A percentile compares a stretch with the other conserved stretches of the same genome.
Conservation (phyloP, 768 basidiomycete species). For the Serpula lacrymans region DNA sequence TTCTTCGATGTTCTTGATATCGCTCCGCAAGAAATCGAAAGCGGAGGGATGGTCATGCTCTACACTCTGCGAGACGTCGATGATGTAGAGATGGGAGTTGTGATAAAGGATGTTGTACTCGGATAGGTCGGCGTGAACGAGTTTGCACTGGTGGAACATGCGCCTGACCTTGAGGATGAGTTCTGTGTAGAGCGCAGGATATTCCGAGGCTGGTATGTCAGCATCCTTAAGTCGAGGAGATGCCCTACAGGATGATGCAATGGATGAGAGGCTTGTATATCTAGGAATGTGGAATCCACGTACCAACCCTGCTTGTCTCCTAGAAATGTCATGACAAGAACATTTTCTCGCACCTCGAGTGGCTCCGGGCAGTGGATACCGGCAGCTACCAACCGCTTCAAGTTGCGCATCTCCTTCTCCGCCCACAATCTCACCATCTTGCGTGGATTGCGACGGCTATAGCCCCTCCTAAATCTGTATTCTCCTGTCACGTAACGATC, state of each 20-base stretch:
- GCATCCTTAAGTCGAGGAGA: slow-evolving; percentile 95
- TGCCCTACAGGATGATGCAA: slow-evolving; percentile 50
- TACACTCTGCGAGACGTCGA: slow-evolving; percentile 98
- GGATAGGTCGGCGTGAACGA: slow-evolving; percentile 96
- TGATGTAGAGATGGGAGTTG: slow-evolving; percentile 78
- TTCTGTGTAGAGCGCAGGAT: slow-evolving; percentile 68
- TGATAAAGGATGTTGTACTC: slow-evolving; percentile 98
- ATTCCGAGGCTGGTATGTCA: slow-evolving; percentile 44
- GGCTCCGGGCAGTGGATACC: slow-evolving; percentile 87
- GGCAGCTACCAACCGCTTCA: slow-evolving; percentile 78
- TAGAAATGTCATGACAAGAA: slow-evolving; percentile 93
- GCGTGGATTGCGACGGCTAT: slow-evolving; percentile 85
- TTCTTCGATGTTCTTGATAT: slow-evolving; percentile 90
- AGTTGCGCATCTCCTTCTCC: slow-evolving; percentile 97
- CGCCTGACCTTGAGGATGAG: slow-evolving; percentile 74
- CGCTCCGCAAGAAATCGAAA: slow-evolving; percentile 92
- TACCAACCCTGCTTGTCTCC: slow-evolving; percentile 82
- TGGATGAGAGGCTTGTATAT: slow-evolving; percentile 3
- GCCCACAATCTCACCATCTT: slow-evolving; percentile 99
- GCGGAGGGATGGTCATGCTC: slow-evolving; percentile 97
- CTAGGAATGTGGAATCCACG: slow-evolving; percentile 22
- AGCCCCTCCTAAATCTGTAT: slow-evolving; percentile 89
- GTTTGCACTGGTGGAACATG: slow-evolving; percentile 87
- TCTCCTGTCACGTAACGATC: slow-evolving; percentile 96
- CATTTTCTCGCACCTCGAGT: slow-evolving; percentile 92